Percentiles rank a stretch among this genome's conserved stretches.
phyloP scores from a whole-genome alignment of 129 eudicot species.

The Artemisia annua region DNA sequence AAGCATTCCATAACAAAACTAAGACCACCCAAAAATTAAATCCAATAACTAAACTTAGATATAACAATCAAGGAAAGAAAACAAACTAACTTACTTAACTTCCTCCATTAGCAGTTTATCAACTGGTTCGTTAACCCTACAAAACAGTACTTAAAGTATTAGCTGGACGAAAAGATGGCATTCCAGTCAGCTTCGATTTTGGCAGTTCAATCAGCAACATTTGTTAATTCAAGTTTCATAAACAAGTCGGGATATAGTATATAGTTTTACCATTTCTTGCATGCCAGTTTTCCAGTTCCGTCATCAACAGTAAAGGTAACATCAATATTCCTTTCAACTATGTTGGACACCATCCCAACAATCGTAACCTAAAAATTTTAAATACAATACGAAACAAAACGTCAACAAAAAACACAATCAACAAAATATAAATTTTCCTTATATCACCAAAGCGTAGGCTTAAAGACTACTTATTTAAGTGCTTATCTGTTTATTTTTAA shows the following conservation, averaged over 20 bases:
- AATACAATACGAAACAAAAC: background rate
- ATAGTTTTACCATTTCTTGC: constrained; percentile 66
- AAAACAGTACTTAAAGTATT: background rate
- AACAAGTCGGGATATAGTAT: background rate
- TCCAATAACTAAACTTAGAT: background rate
- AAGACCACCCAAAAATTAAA: background rate
- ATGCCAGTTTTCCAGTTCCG: constrained; percentile 80
- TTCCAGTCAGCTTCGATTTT: too few species aligned
- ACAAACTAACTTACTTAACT: constrained; percentile 45
- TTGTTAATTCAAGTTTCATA: too few species aligned
- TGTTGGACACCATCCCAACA: constrained; percentile 69
- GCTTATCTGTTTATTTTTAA: too few species aligned
- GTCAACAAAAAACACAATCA: background rate
- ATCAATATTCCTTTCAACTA: constrained; percentile 67
- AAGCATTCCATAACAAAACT: background rate
- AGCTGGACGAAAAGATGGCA: background rate
- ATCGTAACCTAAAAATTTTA: constrained; percentile 56
- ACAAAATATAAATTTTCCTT: background rate
- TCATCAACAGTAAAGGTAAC: constrained; percentile 76
- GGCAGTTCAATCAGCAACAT: too few species aligned
- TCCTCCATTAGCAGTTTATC: constrained; percentile 69
- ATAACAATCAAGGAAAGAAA: too few species aligned
- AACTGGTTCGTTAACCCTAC: constrained; percentile 76
- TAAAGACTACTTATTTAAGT: too few species aligned
- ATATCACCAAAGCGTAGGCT: too few species aligned